Base-by-base conservation (phyloP, 306 rosid genomes). In the Quercus rubra region DNA sequence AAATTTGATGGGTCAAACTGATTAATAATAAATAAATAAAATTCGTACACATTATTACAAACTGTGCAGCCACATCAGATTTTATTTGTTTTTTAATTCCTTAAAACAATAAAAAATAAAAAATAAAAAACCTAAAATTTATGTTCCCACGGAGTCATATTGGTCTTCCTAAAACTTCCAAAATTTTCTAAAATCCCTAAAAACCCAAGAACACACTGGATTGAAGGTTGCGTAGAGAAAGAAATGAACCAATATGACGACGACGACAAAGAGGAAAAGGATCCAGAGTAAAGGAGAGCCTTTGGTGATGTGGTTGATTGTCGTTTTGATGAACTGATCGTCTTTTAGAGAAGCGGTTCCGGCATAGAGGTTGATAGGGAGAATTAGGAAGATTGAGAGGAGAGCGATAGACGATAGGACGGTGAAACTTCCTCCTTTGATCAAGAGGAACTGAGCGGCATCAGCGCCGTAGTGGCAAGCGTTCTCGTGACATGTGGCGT, bases 391-490 rank as follows among this genome's bases (percentile, higher is more conserved):
- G 3, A 94, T 8, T 0, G 97, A 85, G 23, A 87, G 76, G 18
- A 67, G 86, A 13, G 95, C 90, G 18, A 92, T 77, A 0, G 87
- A 69, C 35, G 92, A 74, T 18, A 94, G 88, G 41, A 91, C 76
- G 1, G 88, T 91, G 77, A 93, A 92, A 88, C 95, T 92, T 25
- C 99, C 99, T 1, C 97, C 99, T 78, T 92, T 97, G 43, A 92
- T 90, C 75, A 94, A 69, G 20, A 94, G 92, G 63, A 92, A 94
- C 46, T 92, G 99, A 1, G 99, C 97, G 12, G 97, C 97, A 70
- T 94, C 97, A 1, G 95, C 95, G 3, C 97, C 99, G 57, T 93
- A 94, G 76, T 94, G 98, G 83, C 89, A 86, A 20, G 94, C 96
- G 57, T 92, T 94, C 71, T 92, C 97, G 0, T 94, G 90, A 58